Evolutionary conservation across 805 yeast genomes (phyloP), one percentile per base, ranked within the genome.

Genomic region (Saccharomycopsis fibuligera): DNA sequence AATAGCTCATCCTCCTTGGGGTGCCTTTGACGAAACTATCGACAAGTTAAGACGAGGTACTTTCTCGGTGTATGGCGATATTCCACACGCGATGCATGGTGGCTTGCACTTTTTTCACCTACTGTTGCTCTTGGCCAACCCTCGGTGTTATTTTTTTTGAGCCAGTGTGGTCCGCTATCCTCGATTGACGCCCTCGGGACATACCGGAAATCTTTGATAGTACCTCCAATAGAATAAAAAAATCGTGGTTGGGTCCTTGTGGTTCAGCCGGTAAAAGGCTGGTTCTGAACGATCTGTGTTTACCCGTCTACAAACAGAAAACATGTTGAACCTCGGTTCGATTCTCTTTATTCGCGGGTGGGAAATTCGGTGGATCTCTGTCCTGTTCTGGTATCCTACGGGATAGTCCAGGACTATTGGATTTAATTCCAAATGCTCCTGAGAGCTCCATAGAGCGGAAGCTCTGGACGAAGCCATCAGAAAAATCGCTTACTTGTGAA

Each of bases 331-430:
- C 25, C 16, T 14, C 35, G 21, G 17, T 40, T 40, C 17, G 36
- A 27, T 31, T 17, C 25, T 5, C 27, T 12, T 23, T n/a, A 22
- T 23, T 35, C 17, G 44, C 49, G 49, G 43, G 49, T 46, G 49
- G 49, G 49, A 46, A 46, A 46, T 46, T 46, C 49, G 49, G 49
- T 46, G 49, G 31, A 46, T n/a, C 29, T 22, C 41, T 44, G 41
- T 41, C 29, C 44, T 35, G 25, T 39, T 27, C 40, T 10, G 39
- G 22, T 35, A 14, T 17, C 16, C 17, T 16, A 19, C 17, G n/a
- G n/a, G n/a, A n/a, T n/a, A n/a, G n/a, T 35, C 19, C 27, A 35
- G 16, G 27, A 36, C 14, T 22, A 8, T 3, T n/a, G n/a, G n/a
- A n/a, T n/a, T n/a, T n/a, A n/a, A n/a, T n/a, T n/a, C n/a, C n/a